phyloP scores from a whole-genome alignment of 2,329 filamentous ascomycete species.

The Ceratocystis alfenasii region DNA sequence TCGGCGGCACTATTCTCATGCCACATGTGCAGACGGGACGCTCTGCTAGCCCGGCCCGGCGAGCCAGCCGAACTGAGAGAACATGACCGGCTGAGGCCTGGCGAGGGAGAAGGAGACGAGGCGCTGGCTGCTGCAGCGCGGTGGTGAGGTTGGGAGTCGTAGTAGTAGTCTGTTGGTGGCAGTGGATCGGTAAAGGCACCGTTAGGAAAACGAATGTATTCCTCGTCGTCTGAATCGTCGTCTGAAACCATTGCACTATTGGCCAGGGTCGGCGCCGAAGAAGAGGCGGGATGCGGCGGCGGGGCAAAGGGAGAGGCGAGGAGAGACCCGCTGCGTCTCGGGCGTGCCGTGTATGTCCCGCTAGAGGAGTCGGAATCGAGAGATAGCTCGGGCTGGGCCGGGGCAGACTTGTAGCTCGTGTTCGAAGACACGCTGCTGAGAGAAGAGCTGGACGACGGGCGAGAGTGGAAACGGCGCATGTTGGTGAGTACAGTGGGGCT shows the following conservation, averaged over 20 bases:
- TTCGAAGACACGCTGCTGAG: slow-evolving; percentile 7
- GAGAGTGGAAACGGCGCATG: slow-evolving; percentile 14
- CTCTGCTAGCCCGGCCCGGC: background rate
- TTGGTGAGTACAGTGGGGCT: slow-evolving; percentile 17
- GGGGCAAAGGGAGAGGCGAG: slow-evolving; percentile 4
- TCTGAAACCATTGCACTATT: background rate
- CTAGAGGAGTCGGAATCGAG: slow-evolving; percentile 5
- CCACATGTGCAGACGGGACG: background rate
- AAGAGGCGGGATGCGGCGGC: background rate
- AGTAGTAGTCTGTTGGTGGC: slow-evolving; percentile 5
- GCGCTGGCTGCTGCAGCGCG: background rate
- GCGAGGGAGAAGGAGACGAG: background rate
- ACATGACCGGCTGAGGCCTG: background rate
- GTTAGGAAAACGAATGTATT: slow-evolving; percentile 22
- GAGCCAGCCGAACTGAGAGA: background rate
- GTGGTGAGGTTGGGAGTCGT: background rate
- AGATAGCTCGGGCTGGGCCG: slow-evolving; percentile 12
- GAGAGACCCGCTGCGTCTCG: slow-evolving; percentile 6
- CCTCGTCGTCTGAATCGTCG: slow-evolving; percentile 17
- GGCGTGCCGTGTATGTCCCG: background rate
- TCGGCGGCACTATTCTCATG: background rate
- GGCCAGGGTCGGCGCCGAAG: background rate
- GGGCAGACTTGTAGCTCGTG: slow-evolving; percentile 16
- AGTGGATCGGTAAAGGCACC: slow-evolving; percentile 18
- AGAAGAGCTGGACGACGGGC: slow-evolving; percentile 16